phyloP scores from a whole-genome alignment of 345 rosid genomes.

The Cardamine resedifolia region DNA sequence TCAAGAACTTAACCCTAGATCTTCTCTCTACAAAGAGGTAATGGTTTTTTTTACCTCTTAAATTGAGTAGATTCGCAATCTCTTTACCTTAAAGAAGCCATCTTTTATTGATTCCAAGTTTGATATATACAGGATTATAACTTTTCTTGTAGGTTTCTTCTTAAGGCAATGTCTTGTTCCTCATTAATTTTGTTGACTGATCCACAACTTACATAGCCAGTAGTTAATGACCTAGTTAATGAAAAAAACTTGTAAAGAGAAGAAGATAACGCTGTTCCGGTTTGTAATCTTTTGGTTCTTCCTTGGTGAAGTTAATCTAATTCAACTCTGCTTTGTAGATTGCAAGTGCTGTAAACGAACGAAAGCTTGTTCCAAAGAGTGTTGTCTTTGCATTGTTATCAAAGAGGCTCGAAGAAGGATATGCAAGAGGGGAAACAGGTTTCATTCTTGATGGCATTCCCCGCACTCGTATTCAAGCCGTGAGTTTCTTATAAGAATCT shows the following conservation, averaged over 20 bases:
- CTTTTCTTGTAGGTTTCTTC: neutral
- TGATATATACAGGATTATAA: neutral
- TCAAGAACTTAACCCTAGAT: constrained; percentile 76
- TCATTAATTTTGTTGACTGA: neutral
- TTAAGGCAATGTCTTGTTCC: constrained; percentile 15
- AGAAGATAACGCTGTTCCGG: neutral
- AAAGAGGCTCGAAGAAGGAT: constrained; percentile 87
- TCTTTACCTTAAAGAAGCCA: neutral
- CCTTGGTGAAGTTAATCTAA: neutral
- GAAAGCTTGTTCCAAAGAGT: constrained; percentile 71
- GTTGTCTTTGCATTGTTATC: constrained; percentile 75
- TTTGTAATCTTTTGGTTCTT: neutral
- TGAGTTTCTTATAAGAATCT: constrained; percentile 30
- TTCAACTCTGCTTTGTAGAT: constrained; percentile 8
- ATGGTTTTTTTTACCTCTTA: neutral
- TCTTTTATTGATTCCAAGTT: neutral
- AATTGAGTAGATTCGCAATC: neutral
- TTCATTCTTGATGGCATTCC: constrained; percentile 97
- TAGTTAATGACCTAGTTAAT: neutral
- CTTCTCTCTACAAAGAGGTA: constrained; percentile 77
- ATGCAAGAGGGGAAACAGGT: constrained; percentile 74
- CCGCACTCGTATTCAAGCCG: constrained; percentile 76
- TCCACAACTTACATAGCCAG: neutral
- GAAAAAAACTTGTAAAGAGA: neutral
- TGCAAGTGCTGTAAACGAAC: constrained; percentile 58